A percentile compares a stretch with the other conserved stretches of the same genome.
Evolutionary conservation across 345 rosid species (phyloP).

Genomic region (Arabidopsis suecica): DNA sequence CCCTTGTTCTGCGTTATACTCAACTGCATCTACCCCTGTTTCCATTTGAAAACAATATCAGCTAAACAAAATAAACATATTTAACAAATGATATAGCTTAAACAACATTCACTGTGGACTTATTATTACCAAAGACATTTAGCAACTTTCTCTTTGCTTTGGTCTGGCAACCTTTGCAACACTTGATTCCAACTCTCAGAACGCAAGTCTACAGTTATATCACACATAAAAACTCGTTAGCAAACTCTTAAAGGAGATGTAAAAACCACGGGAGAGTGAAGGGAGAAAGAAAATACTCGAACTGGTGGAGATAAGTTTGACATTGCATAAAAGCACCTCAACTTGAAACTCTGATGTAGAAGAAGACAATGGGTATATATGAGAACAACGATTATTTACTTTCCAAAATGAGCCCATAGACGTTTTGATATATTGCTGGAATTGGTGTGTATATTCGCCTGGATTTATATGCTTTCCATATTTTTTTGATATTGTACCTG

Average conservation of each 20-base stretch:
- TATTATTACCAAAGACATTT: conserved; percentile 25
- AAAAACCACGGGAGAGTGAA: neutral
- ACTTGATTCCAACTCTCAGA: conserved; percentile 35
- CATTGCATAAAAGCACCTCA: conserved; percentile 7
- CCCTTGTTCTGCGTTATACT: conserved; percentile 34
- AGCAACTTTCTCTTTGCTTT: conserved; percentile 22
- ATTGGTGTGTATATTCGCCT: conserved; percentile 2
- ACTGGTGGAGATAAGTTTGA: conserved; percentile 12
- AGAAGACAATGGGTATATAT: neutral
- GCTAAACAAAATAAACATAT: neutral
- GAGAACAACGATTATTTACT: neutral
- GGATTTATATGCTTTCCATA: conserved; percentile 14
- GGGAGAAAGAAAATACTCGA: conserved; percentile 1
- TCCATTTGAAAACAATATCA: neutral
- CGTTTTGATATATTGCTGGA: conserved; percentile 1
- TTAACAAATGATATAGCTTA: neutral
- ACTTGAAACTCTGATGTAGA: conserved; percentile 1
- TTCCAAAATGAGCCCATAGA: neutral
- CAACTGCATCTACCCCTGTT: conserved; percentile 39
- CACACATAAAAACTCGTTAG: conserved; percentile 12
- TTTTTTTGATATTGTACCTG: neutral
- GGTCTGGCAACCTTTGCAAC: conserved; percentile 35
- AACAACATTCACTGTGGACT: neutral
- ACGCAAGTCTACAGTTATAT: conserved; percentile 31
- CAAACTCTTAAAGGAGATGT: conserved; percentile 2